Evolutionary conservation across 192 early-diverging fungal species (phyloP), one percentile per base, ranked within the genome.

Genomic region (Coemansia javaensis): DNA sequence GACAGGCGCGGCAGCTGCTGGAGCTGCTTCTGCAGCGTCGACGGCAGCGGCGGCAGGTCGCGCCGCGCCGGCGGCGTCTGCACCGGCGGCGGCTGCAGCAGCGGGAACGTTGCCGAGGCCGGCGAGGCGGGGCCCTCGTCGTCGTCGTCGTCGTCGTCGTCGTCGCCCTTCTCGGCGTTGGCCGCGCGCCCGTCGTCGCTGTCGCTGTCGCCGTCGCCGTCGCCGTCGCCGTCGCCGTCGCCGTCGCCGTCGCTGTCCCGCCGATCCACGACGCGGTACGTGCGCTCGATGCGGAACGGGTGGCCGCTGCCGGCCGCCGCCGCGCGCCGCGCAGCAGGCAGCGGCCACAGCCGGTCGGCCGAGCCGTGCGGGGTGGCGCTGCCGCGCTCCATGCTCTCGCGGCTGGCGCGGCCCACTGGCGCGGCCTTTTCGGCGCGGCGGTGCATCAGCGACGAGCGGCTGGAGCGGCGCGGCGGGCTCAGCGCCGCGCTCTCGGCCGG

Each of bases 1-100:
- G 70, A 73, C 20, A 73, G 54, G 1, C 70, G 62, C 11, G 70
- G 70, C 21, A 73, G 63, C 53, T 66, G 63, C 49, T 53, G 33
- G 4, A 73, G 56, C 57, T 73, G 62, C 45, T 61, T 44, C 40
- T 73, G 70, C 13, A 73, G 54, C 46, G 56, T 40, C 9, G 32
- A 31, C 0, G 70, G 70, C 53, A 73, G 53, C 27, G 70, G 70
- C 41, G 70, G 70, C 62, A 73, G 34, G 44, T 62, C 46, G 50
- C 43, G 51, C 40, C 44, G 70, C 34, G 56, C 51, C 7, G 70
- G 70, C 49, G 70, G 70, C 30, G 41, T 47, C 30, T 61, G 63
- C 23, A 73, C 47, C 1, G 70, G 57, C 33, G 63, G 70, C 41
- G 57, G 31, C 1, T 62, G 53, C 37, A 58, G 69, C 41, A 62